These are phyloP conservation scores for Aureobasidium melanogenum DNA, from an alignment of 2,329 filamentous ascomycete genomes.

Conservation along the genomic window DNA sequence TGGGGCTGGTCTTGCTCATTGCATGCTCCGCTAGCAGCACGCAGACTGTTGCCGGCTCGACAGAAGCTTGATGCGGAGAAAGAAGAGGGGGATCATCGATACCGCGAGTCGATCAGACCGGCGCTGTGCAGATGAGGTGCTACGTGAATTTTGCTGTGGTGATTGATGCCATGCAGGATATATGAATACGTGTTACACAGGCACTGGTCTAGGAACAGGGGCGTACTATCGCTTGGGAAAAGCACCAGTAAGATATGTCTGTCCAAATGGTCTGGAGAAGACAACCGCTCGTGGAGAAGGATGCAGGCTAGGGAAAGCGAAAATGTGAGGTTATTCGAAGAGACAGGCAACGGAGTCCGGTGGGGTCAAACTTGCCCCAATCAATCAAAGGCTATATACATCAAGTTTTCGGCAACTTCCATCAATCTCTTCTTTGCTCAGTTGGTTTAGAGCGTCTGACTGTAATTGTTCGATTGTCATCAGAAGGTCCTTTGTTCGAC, in stretches of 20 bases:
- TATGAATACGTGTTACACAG: neutral
- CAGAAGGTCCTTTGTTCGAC: slow-evolving; percentile 11
- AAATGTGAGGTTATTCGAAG: neutral
- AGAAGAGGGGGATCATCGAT: neutral
- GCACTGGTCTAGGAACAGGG: neutral
- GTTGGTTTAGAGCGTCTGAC: slow-evolving; percentile 11
- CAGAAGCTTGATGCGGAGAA: neutral
- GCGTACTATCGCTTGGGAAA: neutral
- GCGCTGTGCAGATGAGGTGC: neutral
- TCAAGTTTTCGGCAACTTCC: neutral
- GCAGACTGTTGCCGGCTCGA: neutral
- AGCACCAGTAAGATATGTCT: too few species aligned
- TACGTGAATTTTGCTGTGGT: neutral
- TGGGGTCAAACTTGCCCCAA: neutral
- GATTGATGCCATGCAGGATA: neutral
- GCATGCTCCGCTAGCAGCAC: neutral
- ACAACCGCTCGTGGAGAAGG: too few species aligned
- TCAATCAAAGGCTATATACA: neutral
- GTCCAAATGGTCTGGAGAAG: too few species aligned
- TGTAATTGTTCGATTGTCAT: slow-evolving; percentile 9
- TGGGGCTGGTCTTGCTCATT: neutral
- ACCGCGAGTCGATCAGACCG: neutral
- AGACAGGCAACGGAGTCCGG: neutral
- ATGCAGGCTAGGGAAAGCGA: neutral
- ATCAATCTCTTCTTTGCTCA: slow-evolving; percentile 11